Conservation (phyloP, 768 basidiomycete species). For the Tulasnella sp. region DNA sequence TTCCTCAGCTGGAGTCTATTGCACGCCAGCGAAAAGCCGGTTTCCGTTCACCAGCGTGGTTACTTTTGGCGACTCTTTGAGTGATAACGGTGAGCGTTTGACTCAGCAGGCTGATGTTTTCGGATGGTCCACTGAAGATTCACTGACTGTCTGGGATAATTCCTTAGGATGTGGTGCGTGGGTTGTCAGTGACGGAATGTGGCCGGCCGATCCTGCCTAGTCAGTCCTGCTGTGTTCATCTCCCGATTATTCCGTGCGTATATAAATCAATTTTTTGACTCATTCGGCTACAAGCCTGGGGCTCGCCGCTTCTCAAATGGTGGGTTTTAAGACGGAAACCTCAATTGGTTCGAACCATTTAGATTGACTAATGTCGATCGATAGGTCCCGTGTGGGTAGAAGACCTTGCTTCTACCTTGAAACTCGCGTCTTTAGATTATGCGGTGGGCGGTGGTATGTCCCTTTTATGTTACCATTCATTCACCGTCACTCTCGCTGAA, state of each 20-base stretch:
- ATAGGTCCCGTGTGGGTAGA: too few species aligned
- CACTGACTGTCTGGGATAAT: not conserved
- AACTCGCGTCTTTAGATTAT: not conserved
- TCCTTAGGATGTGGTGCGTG: not conserved
- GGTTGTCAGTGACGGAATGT: not conserved
- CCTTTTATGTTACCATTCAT: too few species aligned
- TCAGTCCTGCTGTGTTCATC: not conserved
- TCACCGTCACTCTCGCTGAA: too few species aligned
- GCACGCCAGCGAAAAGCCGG: too few species aligned
- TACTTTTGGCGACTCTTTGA: not conserved
- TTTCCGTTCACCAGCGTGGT: not conserved
- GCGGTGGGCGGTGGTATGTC: not conserved
- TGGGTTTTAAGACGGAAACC: too few species aligned
- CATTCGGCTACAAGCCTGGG: too few species aligned
- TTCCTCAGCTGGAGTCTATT: too few species aligned
- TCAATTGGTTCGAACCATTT: too few species aligned
- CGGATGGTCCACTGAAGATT: not conserved
- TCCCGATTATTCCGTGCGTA: not conserved
- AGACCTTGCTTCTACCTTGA: too few species aligned
- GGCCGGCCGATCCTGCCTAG: conserved; percentile 3
- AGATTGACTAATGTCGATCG: too few species aligned
- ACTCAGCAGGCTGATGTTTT: too few species aligned
- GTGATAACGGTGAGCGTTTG: not conserved
- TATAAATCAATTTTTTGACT: not conserved
- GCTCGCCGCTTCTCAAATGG: too few species aligned